phyloP scores from a whole-genome alignment of 257 asterid species.

The Capsicum baccatum region DNA sequence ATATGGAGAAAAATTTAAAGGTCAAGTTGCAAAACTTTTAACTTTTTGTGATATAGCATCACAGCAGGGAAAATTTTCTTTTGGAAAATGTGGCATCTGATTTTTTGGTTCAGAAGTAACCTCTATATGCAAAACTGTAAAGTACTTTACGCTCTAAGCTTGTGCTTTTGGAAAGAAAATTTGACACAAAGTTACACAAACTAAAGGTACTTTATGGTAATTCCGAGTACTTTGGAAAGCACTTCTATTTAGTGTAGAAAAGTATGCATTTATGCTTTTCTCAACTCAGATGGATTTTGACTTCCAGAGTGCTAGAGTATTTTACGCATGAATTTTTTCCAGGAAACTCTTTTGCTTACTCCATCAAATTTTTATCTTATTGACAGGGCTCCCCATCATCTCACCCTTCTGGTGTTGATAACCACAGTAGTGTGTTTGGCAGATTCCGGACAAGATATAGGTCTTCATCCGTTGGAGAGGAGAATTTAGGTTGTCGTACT shows the following conservation, averaged over 20 bases:
- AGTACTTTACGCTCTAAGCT: constrained; percentile 9
- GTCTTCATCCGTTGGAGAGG: constrained; percentile 64
- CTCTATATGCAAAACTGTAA: background rate
- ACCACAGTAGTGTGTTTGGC: constrained; percentile 75
- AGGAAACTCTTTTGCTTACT: constrained; percentile 8
- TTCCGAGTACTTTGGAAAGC: constrained; percentile 1
- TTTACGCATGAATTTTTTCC: background rate
- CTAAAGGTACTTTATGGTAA: background rate
- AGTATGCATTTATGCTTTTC: background rate
- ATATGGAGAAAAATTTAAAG: constrained; percentile 5
- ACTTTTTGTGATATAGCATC: background rate
- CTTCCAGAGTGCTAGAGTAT: background rate
- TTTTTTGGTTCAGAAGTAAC: background rate
- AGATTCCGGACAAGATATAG: constrained; percentile 85
- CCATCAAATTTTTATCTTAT: constrained; percentile 27
- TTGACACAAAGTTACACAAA: background rate
- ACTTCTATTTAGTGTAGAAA: background rate
- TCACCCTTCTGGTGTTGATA: constrained; percentile 59
- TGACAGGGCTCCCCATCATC: constrained; percentile 75
- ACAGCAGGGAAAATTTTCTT: constrained; percentile 17
- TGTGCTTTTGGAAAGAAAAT: background rate
- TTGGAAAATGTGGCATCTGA: constrained; percentile 23
- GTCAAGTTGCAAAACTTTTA: background rate
- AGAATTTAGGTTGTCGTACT: constrained; percentile 68
- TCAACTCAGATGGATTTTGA: constrained; percentile 11